A percentile compares a stretch with the other conserved stretches of the same genome.
These are phyloP conservation scores for Beverwykella pulmonaria DNA, from an alignment of 495 filamentous ascomycete species.

Conservation along the genomic window DNA sequence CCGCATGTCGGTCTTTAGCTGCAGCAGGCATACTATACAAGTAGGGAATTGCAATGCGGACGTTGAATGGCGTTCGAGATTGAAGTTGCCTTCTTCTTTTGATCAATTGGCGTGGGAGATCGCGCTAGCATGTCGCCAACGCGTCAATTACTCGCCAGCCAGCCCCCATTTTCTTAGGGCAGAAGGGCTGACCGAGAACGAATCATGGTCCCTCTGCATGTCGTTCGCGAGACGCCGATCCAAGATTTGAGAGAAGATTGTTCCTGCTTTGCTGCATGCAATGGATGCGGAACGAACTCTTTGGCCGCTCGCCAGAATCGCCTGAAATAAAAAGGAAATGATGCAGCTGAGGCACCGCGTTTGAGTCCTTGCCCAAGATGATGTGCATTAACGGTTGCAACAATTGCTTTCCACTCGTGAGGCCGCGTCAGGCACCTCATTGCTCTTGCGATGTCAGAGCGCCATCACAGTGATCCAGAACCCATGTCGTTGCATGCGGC, in stretches of 20 bases:
- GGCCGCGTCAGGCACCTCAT: conserved; percentile 3
- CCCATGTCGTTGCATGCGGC: conserved; percentile 21
- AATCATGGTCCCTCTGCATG: conserved; percentile 12
- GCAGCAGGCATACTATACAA: conserved; percentile 6
- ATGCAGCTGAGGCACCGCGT: conserved; percentile 17
- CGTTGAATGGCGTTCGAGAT: conserved; percentile 12
- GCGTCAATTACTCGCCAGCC: conserved; percentile 26
- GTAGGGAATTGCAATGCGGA: conserved; percentile 29
- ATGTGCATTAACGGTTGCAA: conserved; percentile 4
- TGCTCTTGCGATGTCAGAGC: conserved; percentile 15
- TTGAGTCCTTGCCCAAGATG: conserved; percentile 8
- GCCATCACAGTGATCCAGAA: conserved; percentile 12
- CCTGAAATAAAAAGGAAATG: not conserved
- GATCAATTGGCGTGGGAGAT: conserved; percentile 10
- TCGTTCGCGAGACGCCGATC: conserved; percentile 29
- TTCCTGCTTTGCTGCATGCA: conserved; percentile 30
- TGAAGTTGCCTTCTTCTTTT: conserved; percentile 6
- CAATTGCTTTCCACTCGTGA: conserved; percentile 5
- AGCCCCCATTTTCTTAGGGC: conserved; percentile 20
- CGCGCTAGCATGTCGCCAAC: conserved; percentile 21
- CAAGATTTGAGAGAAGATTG: conserved; percentile 22
- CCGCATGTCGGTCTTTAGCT: conserved; percentile 29
- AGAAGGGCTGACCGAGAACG: conserved; percentile 14
- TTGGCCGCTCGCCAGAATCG: not conserved
- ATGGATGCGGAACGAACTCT: not conserved